Conservation (phyloP, 352 stramenopile species). For the Pythium brassicae region DNA sequence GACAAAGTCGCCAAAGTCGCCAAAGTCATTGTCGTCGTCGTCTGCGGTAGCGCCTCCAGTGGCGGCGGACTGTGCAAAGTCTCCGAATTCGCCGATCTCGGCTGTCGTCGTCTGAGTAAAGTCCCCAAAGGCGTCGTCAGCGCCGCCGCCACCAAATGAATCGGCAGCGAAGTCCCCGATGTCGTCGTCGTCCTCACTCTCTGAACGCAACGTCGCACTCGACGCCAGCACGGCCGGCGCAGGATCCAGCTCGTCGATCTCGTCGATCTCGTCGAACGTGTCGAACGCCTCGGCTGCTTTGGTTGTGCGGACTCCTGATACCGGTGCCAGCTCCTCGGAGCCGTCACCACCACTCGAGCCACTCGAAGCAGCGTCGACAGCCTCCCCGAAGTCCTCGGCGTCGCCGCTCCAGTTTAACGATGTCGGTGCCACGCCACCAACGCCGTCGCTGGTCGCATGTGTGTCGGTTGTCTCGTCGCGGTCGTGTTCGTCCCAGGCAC, state of each 20-base stretch:
- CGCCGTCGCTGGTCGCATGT: no score
- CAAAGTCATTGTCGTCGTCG: constrained; percentile 12
- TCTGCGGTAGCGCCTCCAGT: neutral
- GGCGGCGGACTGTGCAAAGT: constrained; percentile 8
- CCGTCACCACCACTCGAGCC: no score
- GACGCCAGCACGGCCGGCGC: neutral
- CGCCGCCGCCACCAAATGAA: no score
- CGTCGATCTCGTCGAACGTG: neutral
- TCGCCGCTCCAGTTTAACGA: neutral
- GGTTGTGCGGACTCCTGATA: no score
- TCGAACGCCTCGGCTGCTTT: neutral
- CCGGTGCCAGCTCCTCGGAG: no score
- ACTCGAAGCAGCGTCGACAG: neutral
- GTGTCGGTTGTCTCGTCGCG: neutral
- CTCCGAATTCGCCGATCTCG: constrained; percentile 16
- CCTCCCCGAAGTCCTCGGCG: neutral
- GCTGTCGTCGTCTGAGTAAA: neutral
- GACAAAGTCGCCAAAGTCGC: constrained; percentile 41
- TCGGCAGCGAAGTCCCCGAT: neutral
- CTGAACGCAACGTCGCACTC: neutral
- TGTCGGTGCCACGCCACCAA: neutral
- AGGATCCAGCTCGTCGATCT: neutral
- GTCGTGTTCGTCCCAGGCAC: neutral
- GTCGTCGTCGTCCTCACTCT: neutral
- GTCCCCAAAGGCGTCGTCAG: constrained; percentile 2